Percentiles rank a stretch among this genome's conserved stretches.
Conservation (phyloP, 495 filamentous ascomycete species). For the Aspergillus saccharolyticus region DNA sequence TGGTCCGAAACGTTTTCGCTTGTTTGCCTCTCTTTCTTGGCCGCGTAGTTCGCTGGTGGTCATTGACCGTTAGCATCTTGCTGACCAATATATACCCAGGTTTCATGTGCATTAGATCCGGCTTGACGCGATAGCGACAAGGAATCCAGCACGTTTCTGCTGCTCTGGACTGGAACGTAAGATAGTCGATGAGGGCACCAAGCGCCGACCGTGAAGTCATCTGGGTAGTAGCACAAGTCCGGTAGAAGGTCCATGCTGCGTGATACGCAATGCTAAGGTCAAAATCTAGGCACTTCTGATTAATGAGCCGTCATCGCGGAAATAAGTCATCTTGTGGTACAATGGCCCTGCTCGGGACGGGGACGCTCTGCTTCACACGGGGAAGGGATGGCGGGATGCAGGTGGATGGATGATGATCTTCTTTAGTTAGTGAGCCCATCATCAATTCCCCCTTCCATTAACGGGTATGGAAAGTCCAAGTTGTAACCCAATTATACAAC, state of each 20-base stretch:
- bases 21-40: not conserved
- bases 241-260: not conserved
- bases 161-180: not conserved
- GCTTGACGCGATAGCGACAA: not conserved
- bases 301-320: not conserved
- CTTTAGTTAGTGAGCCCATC: not conserved
- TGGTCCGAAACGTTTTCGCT: not conserved
- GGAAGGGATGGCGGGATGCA: not conserved
- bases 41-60: no score
- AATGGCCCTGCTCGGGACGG: not conserved
- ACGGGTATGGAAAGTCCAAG: no score
- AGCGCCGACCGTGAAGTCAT: not conserved
- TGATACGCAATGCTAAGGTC: not conserved
- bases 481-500: no score
- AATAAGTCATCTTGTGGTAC: not conserved
- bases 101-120: not conserved
- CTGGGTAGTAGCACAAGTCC: not conserved
- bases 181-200: not conserved
- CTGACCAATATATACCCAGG: no score
- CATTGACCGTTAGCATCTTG: no score
- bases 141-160: no score
- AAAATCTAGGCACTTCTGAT: not conserved
- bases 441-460: not conserved
- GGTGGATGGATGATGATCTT: no score
- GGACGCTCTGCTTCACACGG: not conserved